These are phyloP conservation scores for Globisporangium emineosum DNA, from an alignment of 352 stramenopile genomes.

Conservation along the genomic window DNA sequence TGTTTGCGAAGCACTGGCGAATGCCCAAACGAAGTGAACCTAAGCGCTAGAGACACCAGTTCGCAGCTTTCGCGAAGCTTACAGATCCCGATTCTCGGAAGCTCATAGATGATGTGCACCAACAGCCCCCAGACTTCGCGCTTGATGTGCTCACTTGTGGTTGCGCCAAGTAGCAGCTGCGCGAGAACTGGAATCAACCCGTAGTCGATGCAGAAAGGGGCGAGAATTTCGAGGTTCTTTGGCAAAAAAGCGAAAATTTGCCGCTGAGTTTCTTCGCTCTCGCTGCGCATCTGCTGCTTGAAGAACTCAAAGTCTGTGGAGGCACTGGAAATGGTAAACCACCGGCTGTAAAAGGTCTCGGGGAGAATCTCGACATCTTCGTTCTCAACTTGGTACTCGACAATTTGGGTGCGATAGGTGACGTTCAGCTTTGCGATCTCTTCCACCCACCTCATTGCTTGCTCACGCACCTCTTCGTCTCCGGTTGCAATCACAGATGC, in stretches of 20 bases:
- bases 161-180: not conserved
- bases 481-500: not conserved
- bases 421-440: not conserved
- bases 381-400: constrained; percentile 3
- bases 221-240: constrained; percentile 9
- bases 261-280: not conserved
- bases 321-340: not conserved
- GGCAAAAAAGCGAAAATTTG: constrained; percentile 1
- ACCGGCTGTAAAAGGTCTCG: not conserved
- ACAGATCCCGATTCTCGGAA: constrained; percentile 1
- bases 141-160: constrained; percentile 4
- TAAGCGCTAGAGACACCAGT: not conserved
- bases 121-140: constrained; percentile 7
- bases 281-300: not conserved
- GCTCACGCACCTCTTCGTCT: not conserved
- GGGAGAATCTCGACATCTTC: not conserved
- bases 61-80: constrained; percentile 3
- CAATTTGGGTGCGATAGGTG: not conserved
- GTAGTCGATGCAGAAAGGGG: constrained; percentile 5
- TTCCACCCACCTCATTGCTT: not conserved
- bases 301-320: constrained; percentile 2
- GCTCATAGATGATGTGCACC: constrained; percentile 12
- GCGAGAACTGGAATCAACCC: constrained; percentile 2
- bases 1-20: not conserved
- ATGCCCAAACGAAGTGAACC: not conserved